Evolutionary conservation across 805 yeast species (phyloP).

Genomic region (Saitoella complicata): DNA sequence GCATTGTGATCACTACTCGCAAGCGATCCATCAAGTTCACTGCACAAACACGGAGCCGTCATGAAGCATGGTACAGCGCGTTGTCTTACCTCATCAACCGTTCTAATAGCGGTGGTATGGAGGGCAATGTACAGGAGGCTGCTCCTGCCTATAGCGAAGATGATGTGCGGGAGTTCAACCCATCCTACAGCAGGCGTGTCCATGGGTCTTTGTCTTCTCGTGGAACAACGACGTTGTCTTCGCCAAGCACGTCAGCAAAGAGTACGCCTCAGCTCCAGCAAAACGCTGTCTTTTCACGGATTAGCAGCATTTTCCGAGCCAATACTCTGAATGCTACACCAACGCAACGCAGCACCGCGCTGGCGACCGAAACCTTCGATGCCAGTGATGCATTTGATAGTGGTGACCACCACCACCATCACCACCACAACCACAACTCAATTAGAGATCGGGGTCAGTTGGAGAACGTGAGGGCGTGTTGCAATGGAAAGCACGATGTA

Average conservation of each 20-base stretch:
- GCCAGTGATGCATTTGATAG: slow-evolving; percentile 3
- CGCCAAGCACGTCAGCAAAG: slow-evolving; percentile 3
- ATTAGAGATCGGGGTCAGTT: slow-evolving; percentile 29
- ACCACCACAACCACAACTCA: slow-evolving; percentile 5
- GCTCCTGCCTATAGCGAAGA: background rate
- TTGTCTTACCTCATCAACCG: slow-evolving; percentile 50
- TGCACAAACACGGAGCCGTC: slow-evolving; percentile 74
- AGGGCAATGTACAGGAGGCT: background rate
- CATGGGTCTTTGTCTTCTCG: slow-evolving; percentile 4
- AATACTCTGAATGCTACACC: background rate
- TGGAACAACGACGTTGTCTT: slow-evolving; percentile 5
- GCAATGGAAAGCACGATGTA: slow-evolving; percentile 15
- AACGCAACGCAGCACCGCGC: background rate
- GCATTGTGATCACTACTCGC: slow-evolving; percentile 58
- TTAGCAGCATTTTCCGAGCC: background rate
- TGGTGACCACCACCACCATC: slow-evolving; percentile 2
- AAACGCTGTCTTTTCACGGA: background rate
- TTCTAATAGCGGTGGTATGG: background rate
- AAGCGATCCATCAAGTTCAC: slow-evolving; percentile 59
- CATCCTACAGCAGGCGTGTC: background rate
- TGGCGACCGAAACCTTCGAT: background rate
- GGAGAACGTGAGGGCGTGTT: slow-evolving; percentile 26
- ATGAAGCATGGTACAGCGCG: slow-evolving; percentile 81
- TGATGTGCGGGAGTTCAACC: background rate
- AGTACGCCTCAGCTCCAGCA: background rate